A percentile compares a stretch with the other conserved stretches of the same genome.
Evolutionary conservation across 2,329 filamentous ascomycete genomes (phyloP).

Genomic region (Trichoderma arundinaceum): DNA sequence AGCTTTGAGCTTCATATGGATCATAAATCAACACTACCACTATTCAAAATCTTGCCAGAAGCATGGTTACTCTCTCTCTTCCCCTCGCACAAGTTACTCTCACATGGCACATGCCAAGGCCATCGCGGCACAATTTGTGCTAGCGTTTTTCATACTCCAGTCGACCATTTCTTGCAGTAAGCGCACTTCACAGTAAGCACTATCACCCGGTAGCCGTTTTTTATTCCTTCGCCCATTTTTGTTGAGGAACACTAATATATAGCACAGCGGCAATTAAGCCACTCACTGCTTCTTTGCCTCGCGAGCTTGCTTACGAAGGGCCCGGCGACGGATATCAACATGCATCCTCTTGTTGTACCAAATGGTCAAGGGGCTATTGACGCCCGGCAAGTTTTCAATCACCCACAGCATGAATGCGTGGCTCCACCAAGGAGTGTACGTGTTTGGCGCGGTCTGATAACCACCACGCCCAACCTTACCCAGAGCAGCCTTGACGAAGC

Average conservation of each 20-base stretch:
- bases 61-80: neutral
- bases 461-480: conserved; percentile 82
- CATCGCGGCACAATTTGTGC: neutral
- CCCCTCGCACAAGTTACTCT: neutral
- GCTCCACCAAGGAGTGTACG: conserved; percentile 91
- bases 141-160: neutral
- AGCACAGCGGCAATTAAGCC: neutral
- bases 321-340: conserved; percentile 78
- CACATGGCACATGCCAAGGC: neutral
- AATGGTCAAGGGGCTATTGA: conserved; percentile 54
- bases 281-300: conserved; percentile 71
- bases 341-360: conserved; percentile 72
- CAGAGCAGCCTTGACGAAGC: conserved; percentile 80
- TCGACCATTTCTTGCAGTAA: neutral
- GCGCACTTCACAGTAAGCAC: too few relatives aligned
- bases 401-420: conserved; percentile 89
- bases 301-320: conserved; percentile 81
- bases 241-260: neutral
- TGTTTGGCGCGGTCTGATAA: conserved; percentile 79
- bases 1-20: neutral
- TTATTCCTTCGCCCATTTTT: neutral
- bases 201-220: neutral
- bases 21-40: too few relatives aligned
- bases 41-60: too few relatives aligned
- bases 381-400: conserved; percentile 64